phyloP scores from a whole-genome alignment of 2,329 filamentous ascomycete genomes.

The Stagonosporopsis vannaccii region DNA sequence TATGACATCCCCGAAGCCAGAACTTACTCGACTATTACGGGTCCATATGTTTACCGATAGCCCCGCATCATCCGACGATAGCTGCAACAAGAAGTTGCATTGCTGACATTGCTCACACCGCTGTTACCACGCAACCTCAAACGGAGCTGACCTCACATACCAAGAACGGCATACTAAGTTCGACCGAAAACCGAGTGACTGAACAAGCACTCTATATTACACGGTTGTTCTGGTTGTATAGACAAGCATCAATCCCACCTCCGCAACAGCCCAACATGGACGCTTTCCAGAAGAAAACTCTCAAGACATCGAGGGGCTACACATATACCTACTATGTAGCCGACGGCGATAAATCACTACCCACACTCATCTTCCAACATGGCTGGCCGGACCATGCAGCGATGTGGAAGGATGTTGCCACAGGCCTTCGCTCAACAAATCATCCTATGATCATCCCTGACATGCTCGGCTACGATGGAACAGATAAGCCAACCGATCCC shows the following conservation, averaged over 20 bases:
- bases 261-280: conserved; percentile 27
- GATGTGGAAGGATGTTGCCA: conserved; percentile 55
- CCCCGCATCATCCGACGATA: conserved; percentile 4
- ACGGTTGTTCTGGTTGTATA: not conserved
- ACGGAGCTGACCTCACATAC: not conserved
- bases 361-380: conserved; percentile 52
- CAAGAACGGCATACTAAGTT: not conserved
- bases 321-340: conserved; percentile 41
- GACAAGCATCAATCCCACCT: not conserved
- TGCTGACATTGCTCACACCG: not conserved
- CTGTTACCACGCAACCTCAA: not conserved
- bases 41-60: not conserved
- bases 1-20: conserved; percentile 2
- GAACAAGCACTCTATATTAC: not conserved
- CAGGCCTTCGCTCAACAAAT: conserved; percentile 49
- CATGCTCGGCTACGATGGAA: conserved; percentile 50
- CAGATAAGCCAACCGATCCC: conserved; percentile 42
- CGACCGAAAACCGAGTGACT: not conserved
- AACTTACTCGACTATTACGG: not conserved
- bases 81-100: conserved; percentile 1
- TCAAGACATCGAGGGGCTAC: conserved; percentile 35
- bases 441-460: conserved; percentile 52
- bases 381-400: conserved; percentile 59
- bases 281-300: conserved; percentile 34
- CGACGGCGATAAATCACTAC: conserved; percentile 28